Evolutionary conservation across 2,329 filamentous ascomycete species (phyloP), one percentile per base, ranked within the genome.

Genomic region (Aureobasidium uvarum): DNA sequence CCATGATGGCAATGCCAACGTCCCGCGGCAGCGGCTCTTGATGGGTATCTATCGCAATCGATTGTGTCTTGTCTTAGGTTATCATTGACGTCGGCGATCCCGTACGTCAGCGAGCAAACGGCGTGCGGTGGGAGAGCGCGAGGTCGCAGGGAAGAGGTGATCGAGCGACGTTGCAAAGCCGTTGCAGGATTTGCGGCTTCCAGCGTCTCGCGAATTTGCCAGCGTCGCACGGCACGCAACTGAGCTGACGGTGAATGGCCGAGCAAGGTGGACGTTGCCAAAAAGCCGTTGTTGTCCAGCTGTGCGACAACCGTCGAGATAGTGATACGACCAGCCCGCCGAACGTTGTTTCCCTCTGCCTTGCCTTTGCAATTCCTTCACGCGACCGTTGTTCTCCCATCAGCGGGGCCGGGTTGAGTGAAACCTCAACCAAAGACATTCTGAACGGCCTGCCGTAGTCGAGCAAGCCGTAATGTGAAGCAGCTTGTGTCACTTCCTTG

Each of bases 361-460:
- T 63, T 52, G 48, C 36, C 46, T 39, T 31, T 20, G 41, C 43
- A 48, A 33, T 62, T 62, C 46, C 45, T 63, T 45, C 60, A 54
- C 60, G 60, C 60, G 48, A 54, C 60, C 60, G 60, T 63, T 63
- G 60, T 20, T 63, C 33, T 54, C 48, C 60, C 31, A 18, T 20
- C n/a, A 60, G 58, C 58, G 58, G 45, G 48, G 23, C 60, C 60
- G 60, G 46, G 48, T 54, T 45, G 60, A 54, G 60, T 63, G 60
- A 63, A 63, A 63, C 60, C 60, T 63, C 60, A 63, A 63, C 60
- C 60, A 63, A 63, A 63, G 60, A 63, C 60, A 63, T 63, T 41
- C 45, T 31, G 58, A 62, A 62, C 58, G 45, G 58, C 46, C 31
- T 62, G 58, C 41, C 56, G 41, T 38, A 50, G 45, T 38, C 45